These are phyloP conservation scores for Halophytophthora batemanensis DNA, from an alignment of 352 stramenopile species.

Conservation along the genomic window DNA sequence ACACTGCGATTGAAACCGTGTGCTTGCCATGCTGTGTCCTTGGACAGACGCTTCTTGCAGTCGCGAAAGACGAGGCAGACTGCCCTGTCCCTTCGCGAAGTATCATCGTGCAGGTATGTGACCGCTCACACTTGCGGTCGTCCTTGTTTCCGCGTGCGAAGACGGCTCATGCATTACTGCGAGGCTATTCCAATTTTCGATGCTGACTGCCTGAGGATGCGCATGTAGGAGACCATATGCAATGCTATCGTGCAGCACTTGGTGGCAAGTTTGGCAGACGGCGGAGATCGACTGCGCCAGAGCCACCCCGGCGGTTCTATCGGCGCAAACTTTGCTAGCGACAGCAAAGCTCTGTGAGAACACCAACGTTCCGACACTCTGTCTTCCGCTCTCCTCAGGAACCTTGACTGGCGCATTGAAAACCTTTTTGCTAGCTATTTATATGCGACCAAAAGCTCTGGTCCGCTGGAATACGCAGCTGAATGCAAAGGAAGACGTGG, in stretches of 20 bases:
- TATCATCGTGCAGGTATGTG: slow-evolving; percentile 66
- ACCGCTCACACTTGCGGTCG: background rate
- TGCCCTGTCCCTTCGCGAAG: slow-evolving; percentile 75
- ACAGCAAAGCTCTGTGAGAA: background rate
- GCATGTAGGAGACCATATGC: slow-evolving; percentile 58
- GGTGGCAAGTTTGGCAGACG: slow-evolving; percentile 30
- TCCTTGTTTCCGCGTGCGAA: too few species aligned
- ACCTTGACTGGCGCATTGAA: too few species aligned
- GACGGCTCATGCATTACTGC: too few species aligned
- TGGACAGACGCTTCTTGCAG: slow-evolving; percentile 37
- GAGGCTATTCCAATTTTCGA: background rate
- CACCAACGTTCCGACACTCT: background rate
- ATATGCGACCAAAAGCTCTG: too few species aligned
- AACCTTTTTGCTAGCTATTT: too few species aligned
- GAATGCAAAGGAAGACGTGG: too few species aligned
- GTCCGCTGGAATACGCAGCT: too few species aligned
- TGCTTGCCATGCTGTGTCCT: background rate
- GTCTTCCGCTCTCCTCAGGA: slow-evolving; percentile 1
- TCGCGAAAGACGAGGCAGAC: slow-evolving; percentile 37
- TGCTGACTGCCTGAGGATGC: background rate
- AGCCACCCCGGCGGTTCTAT: slow-evolving; percentile 79
- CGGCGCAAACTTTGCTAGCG: slow-evolving; percentile 26
- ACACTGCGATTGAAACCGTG: too few species aligned
- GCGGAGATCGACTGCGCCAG: slow-evolving; percentile 29
- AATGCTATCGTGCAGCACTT: slow-evolving; percentile 74